A percentile compares a stretch with the other conserved stretches of the same genome.
Conservation (phyloP, 805 yeast species). For the Metschnikowia hibisci region DNA sequence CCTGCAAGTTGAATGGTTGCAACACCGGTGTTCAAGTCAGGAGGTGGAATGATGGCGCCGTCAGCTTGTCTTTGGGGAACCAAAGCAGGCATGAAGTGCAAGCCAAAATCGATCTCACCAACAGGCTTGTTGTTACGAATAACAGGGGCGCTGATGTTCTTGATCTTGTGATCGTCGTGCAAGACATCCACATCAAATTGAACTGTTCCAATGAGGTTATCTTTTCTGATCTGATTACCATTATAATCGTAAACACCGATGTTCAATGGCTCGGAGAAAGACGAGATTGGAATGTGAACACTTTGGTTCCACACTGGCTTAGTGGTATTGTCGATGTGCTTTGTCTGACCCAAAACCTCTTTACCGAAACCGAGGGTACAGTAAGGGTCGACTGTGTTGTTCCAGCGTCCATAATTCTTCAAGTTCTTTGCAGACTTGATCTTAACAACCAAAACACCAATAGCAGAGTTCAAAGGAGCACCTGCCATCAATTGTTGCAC, state of each 20-base stretch:
- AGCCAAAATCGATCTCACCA: slow-evolving; percentile 68
- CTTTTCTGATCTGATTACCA: slow-evolving; percentile 59
- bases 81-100: slow-evolving; percentile 73
- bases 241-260: slow-evolving; percentile 74
- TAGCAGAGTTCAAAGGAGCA: slow-evolving; percentile 68
- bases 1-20: slow-evolving; percentile 62
- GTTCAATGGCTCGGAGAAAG: slow-evolving; percentile 78
- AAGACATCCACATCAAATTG: slow-evolving; percentile 70
- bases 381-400: slow-evolving; percentile 89
- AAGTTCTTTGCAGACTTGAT: slow-evolving; percentile 65
- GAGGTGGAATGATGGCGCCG: slow-evolving; percentile 81
- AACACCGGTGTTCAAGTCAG: slow-evolving; percentile 93
- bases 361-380: slow-evolving; percentile 63
- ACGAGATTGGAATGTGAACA: slow-evolving; percentile 60
- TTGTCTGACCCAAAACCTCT: slow-evolving; percentile 61
- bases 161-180: slow-evolving; percentile 48
- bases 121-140: slow-evolving; percentile 79
- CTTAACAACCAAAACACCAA: slow-evolving; percentile 78
- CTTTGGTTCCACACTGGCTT: slow-evolving; percentile 85
- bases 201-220: slow-evolving; percentile 73
- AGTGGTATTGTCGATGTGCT: slow-evolving; percentile 60
- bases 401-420: slow-evolving; percentile 63
- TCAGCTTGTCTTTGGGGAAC: slow-evolving; percentile 61
- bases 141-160: slow-evolving; percentile 51
- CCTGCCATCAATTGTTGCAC: slow-evolving; percentile 88